Percentiles rank a stretch among this genome's conserved stretches.
Evolutionary conservation across 2,329 filamentous ascomycete genomes (phyloP).

Genomic region (Colletotrichum agaves): DNA sequence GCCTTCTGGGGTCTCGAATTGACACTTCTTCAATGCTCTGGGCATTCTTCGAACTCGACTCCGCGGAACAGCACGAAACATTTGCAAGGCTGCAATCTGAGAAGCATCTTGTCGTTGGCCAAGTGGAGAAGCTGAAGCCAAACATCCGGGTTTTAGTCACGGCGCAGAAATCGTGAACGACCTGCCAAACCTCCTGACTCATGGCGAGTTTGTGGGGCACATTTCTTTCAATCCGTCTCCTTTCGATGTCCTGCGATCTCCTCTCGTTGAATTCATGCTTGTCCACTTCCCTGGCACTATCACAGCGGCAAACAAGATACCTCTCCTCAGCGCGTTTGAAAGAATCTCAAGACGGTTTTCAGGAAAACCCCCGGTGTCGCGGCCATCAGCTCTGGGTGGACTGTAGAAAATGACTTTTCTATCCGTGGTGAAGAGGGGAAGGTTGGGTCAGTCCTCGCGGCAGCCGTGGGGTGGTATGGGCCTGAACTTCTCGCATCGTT

Average conservation of each 20-base stretch:
- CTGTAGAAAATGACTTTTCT: conserved; percentile 17
- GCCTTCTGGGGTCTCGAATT: conserved; percentile 40
- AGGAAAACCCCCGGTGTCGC: neutral
- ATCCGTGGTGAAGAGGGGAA: neutral
- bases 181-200: conserved; percentile 37
- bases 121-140: neutral
- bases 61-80: conserved; percentile 40
- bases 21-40: conserved; percentile 40
- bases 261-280: conserved; percentile 37
- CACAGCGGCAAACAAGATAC: neutral
- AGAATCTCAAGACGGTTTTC: neutral
- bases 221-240: conserved; percentile 34
- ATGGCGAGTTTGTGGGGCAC: conserved; percentile 41
- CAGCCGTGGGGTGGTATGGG: conserved; percentile 10
- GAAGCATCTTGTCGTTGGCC: neutral
- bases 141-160: conserved; percentile 11
- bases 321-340: neutral
- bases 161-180: conserved; percentile 38
- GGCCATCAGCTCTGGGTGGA: conserved; percentile 11
- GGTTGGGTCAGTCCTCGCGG: conserved; percentile 2
- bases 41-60: conserved; percentile 43
- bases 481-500: neutral
- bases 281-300: conserved; percentile 34
- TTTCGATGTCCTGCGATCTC: conserved; percentile 35
- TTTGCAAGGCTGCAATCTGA: conserved; percentile 40